phyloP scores from a whole-genome alignment of 306 rosid species.

The Hippophae rhamnoides region DNA sequence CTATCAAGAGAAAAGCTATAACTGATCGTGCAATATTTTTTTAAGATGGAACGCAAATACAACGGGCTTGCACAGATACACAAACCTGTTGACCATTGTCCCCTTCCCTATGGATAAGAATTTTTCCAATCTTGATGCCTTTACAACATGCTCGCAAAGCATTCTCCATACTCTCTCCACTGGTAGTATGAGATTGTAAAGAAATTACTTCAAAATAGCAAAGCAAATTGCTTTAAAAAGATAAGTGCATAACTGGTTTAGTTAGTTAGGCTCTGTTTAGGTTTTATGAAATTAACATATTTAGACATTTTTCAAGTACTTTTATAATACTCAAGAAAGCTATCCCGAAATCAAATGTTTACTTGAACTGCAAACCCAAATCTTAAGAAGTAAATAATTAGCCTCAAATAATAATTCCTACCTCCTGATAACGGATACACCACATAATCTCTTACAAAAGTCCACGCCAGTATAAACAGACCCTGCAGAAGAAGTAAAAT shows the following conservation, averaged over 20 bases:
- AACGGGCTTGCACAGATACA: conserved; percentile 15
- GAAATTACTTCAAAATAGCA: not conserved
- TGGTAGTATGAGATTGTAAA: conserved; percentile 20
- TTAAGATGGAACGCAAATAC: not conserved
- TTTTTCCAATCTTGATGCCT: conserved; percentile 98
- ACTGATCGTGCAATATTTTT: not conserved
- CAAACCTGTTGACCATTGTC: conserved; percentile 97
- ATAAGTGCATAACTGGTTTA: not conserved
- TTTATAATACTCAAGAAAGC: conserved; percentile 7
- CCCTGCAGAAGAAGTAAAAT: conserved; percentile 37
- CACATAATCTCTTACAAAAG: conserved; percentile 94
- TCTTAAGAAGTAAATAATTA: not conserved
- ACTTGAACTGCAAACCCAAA: not conserved
- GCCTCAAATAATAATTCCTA: conserved; percentile 18
- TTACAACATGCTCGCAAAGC: conserved; percentile 98
- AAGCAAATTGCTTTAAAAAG: not conserved
- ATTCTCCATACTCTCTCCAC: conserved; percentile 99
- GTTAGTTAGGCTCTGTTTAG: not conserved
- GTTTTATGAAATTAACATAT: not conserved
- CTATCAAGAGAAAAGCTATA: conserved; percentile 7
- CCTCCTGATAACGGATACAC: conserved; percentile 94
- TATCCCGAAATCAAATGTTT: not conserved
- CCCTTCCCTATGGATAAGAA: conserved; percentile 99
- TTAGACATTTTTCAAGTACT: not conserved
- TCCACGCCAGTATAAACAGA: conserved; percentile 94